These are phyloP conservation scores for Fagopyrum tataricum DNA, from an alignment of 148 eudicot species.

Conservation along the genomic window DNA sequence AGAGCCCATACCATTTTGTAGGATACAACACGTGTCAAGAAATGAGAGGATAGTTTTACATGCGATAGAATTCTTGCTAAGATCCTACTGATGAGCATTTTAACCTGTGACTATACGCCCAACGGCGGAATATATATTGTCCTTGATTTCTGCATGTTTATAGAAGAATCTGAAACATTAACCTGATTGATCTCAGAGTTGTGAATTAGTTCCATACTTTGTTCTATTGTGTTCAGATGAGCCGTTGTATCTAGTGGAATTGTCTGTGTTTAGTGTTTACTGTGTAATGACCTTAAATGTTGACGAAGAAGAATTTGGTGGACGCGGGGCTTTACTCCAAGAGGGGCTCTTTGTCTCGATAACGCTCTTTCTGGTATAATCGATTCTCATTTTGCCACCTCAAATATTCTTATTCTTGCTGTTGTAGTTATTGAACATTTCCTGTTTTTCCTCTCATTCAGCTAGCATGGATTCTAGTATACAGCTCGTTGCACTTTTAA, in stretches of 20 bases:
- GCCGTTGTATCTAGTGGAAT: constrained; percentile 64
- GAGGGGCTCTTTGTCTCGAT: constrained; percentile 95
- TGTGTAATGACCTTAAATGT: constrained; percentile 70
- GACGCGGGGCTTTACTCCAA: constrained; percentile 94
- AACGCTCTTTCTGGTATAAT: constrained; percentile 75
- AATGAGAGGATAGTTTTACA: background rate
- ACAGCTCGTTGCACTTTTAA: constrained; percentile 94
- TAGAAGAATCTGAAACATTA: background rate
- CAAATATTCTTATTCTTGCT: background rate
- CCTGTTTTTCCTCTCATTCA: constrained; percentile 20
- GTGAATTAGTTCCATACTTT: constrained; percentile 37
- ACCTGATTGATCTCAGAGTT: constrained; percentile 8
- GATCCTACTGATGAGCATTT: too few species aligned
- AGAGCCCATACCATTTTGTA: background rate
- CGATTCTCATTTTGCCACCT: background rate
- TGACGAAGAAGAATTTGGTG: constrained; percentile 95
- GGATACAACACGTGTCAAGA: background rate
- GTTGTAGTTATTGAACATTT: background rate
- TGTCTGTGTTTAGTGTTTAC: constrained; percentile 76
- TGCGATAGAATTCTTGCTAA: too few species aligned
- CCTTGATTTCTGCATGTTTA: background rate
- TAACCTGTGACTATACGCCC: too few species aligned
- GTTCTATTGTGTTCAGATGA: constrained; percentile 34
- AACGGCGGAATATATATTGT: too few species aligned
- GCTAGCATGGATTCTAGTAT: constrained; percentile 91